Percentiles rank a stretch among this genome's conserved stretches.
Conservation (phyloP, 306 rosid species). For the Glycine soja region DNA sequence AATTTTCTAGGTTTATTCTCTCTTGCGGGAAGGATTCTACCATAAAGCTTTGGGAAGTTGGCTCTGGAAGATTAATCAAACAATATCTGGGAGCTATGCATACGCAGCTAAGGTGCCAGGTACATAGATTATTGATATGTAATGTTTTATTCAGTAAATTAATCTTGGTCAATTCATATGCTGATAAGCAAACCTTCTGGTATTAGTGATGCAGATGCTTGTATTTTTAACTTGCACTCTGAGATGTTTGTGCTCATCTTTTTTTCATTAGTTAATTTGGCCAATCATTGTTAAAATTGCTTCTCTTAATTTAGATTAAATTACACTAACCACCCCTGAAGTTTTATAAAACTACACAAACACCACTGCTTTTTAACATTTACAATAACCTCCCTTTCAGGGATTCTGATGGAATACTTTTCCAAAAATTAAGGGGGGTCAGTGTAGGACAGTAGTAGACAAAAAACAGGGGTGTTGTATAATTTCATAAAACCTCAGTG, state of each 20-base stretch:
- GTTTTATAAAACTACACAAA: no score
- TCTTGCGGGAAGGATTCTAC: constrained; percentile 92
- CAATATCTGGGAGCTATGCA: constrained; percentile 86
- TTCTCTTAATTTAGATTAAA: not conserved
- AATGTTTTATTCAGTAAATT: constrained; percentile 12
- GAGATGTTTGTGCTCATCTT: constrained; percentile 8
- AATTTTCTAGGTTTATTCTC: constrained; percentile 74
- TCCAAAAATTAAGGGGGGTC: no score
- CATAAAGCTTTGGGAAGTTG: constrained; percentile 89
- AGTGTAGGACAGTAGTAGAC: no score
- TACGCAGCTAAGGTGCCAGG: constrained; percentile 84
- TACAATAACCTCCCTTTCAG: no score
- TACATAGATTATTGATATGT: constrained; percentile 26
- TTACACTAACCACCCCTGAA: no score
- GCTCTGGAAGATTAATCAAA: constrained; percentile 83
- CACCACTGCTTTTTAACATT: no score
- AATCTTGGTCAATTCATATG: constrained; percentile 20
- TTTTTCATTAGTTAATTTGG: not conserved
- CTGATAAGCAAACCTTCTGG: constrained; percentile 20
- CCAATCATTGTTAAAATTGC: constrained; percentile 8
- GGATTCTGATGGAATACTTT: no score
- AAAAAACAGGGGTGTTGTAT: no score
- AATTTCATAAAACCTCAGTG: no score
- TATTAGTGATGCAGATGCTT: constrained; percentile 28
- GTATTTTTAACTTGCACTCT: not conserved